Evolutionary conservation across 2,329 filamentous ascomycete species (phyloP), one percentile per base, ranked within the genome.

Genomic region (Diaporthe citrichinensis): DNA sequence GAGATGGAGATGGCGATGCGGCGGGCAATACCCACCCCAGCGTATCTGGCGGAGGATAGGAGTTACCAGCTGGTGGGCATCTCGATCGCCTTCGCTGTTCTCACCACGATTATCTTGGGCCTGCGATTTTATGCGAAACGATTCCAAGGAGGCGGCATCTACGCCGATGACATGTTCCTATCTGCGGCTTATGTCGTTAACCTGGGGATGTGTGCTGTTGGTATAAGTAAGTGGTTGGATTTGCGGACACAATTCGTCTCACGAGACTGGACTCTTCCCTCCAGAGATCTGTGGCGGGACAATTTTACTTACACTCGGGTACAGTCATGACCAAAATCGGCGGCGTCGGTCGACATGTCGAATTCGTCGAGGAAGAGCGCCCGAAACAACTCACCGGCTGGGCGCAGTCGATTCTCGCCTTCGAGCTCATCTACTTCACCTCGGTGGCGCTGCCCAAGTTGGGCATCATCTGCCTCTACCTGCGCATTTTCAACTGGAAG

Each of bases 401-500:
- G 80, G 78, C 78, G 36, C 78, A 80, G 41, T 77, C 77, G 59
- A 71, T 81, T 17, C 75, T 81, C 36, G 79, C 78, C 25, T 82
- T 82, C 39, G 80, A 82, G 73, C 72, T 81, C 44, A 57, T 80
- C 62, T 82, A 82, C 75, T 82, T 82, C 61, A 74, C 76, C 4
- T 79, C 80, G 20, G 78, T 81, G 2, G 77, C 79, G 5, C 69
- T 82, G 25, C 80, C 80, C 28, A 82, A 82, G 76, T 78, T 82
- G 69, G 78, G 79, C 34, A 82, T 82, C 57, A 76, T 83, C 8
- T 80, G 76, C 51, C 78, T 82, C 15, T 83, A 82, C 59, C 76
- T 82, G n/a, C 81, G 80, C 34, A 76, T 83, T 14, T 81, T 83
- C 73, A 79, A 78, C 68, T 81, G 80, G 78, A 78, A 68, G 23